Evolutionary conservation across 208 protist species (phyloP), one percentile per base, ranked within the genome.

Genomic region (Crithidia acanthocephali): DNA sequence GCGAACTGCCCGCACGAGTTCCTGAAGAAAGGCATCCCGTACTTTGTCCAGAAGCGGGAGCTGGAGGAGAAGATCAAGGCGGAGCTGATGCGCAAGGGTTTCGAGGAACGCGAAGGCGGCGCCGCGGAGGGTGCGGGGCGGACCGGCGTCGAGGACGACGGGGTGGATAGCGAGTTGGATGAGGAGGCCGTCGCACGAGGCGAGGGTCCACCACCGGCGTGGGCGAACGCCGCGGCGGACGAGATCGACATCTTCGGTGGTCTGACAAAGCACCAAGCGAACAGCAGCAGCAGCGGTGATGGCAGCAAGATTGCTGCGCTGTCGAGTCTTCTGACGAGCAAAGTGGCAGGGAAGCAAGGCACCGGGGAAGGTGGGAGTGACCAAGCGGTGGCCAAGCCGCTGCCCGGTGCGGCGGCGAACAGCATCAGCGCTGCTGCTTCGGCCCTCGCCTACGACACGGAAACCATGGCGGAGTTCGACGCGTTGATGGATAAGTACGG

Each of bases 1-100:
- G 87, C 91, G 32, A 56, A 73, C 57, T 94, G 88, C 74, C 81
- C 83, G 28, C 86, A 94, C 68, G 80, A 86, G n/a, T 94, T 93
- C 68, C 64, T 91, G 11, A 74, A 77, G 51, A 87, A 90, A 65
- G 76, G 82, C 27, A 65, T 88, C 6, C 80, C 84, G 20, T 88
- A 88, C 67, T 52, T 77, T 59, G 56, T 83, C 15, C 86, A 88
- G 64, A 84, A 87, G 78, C 60, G 82, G 51, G 71, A 86, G 66
- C 35, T 76, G 59, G 74, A 84, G 52, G 66, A 77, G 52, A 70
- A 68, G 56, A 72, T 71, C 8, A 68, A 83, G 30, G 80, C 68
- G 28, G 68, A 72, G 58, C 68, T 80, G 30, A 32, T 64, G 68
- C 57, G 59, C 23, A 58, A 81, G 44, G 60, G 74, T 5, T 47